These are phyloP conservation scores for Trichoderma sp. DNA, from an alignment of 2,329 filamentous ascomycete genomes.

Conservation along the genomic window DNA sequence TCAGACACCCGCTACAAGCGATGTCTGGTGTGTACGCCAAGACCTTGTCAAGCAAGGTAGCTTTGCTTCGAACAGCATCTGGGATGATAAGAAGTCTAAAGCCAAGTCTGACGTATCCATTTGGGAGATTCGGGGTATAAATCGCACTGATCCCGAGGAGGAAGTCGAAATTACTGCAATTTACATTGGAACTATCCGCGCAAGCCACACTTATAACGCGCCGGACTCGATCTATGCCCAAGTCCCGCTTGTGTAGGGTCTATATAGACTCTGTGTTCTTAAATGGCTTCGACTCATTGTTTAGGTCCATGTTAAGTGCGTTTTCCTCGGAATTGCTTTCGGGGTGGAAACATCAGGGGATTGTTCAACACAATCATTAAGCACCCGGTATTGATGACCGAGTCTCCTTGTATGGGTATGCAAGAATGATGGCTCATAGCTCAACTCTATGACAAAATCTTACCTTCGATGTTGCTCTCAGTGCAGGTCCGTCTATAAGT, in stretches of 20 bases:
- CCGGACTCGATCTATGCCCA: background rate
- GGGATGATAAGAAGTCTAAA: background rate
- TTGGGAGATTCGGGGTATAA: background rate
- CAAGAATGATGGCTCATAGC: too few relatives aligned
- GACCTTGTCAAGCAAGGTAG: background rate
- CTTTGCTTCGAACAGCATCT: background rate
- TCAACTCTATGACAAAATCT: too few relatives aligned
- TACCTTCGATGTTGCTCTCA: too few relatives aligned
- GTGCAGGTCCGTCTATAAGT: too few relatives aligned
- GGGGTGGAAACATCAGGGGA: too few relatives aligned
- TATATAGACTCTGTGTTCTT: too few relatives aligned
- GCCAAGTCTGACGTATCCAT: background rate
- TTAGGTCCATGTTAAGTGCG: too few relatives aligned
- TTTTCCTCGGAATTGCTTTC: too few relatives aligned
- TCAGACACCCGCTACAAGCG: background rate
- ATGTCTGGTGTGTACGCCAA: background rate
- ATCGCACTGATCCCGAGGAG: fast-evolving
- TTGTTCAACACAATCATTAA: too few relatives aligned
- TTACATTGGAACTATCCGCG: background rate
- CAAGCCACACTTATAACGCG: background rate
- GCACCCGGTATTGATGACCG: too few relatives aligned
- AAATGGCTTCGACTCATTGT: too few relatives aligned
- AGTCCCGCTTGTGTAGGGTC: background rate
- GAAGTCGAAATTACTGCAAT: background rate
- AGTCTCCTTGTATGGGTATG: too few relatives aligned